Evolutionary conservation across 2,329 filamentous ascomycete genomes (phyloP), one percentile per base, ranked within the genome.

Genomic region (Blastomyces percursus): DNA sequence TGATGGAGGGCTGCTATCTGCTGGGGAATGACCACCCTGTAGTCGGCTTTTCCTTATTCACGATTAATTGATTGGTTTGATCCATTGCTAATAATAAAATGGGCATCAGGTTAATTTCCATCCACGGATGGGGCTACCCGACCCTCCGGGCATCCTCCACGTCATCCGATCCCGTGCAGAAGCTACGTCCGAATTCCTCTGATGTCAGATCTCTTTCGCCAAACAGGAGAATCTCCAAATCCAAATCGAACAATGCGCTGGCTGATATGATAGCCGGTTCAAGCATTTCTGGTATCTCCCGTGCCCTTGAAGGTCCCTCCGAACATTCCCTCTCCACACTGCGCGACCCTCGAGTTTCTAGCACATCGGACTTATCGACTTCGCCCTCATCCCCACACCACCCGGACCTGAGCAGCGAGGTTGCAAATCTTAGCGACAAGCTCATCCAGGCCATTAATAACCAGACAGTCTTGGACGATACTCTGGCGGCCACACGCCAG

Each of bases 361-460:
- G 70, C 65, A 69, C 66, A 24, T 67, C 71, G 32, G 75, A 78
- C 65, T 67, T 74, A 40, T 74, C 74, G 57, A 67, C 72, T 60
- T 70, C 73, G 7, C 67, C 69, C 19, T 74, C 75, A 32, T 70
- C 64, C 11, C 70, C 73, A 8, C 77, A 76, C 66, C 82, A 86
- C 68, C 83, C 83, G 24, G 85, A 87, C 68, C 72, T 87, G 52
- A 86, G 82, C 72, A 81, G 81, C 67, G 94, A 97, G 76, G 90
- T 99, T 35, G 90, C 93, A 8, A 86, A 90, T 7, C 80, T 99
- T 40, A 97, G 91, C 76, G 93, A 91, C 58, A 99, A 99, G 75
- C 85, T 99, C 66, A 93, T 99, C 69, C 93, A 94, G 71, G 93
- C 94, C 54, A 96, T 99, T 76, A 99, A 99, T 73, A 89, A 96